Percentiles rank a stretch among this genome's conserved stretches.
Evolutionary conservation across 192 early-diverging fungal species (phyloP).

Genomic region (Chytriomyces confervae): DNA sequence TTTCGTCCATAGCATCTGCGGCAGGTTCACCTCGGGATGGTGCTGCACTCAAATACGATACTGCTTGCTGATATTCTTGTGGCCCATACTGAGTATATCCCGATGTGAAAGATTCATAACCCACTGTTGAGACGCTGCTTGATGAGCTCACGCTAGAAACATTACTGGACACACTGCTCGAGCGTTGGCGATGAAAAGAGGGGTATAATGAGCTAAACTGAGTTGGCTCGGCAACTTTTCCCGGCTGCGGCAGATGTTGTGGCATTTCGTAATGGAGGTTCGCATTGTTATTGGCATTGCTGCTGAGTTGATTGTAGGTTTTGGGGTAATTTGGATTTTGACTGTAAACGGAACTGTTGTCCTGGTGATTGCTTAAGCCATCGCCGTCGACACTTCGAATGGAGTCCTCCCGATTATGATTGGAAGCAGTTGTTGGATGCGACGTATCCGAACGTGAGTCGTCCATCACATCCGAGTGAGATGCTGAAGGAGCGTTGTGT

Average conservation of each 20-base stretch:
- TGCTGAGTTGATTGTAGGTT: not conserved
- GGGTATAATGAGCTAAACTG: not conserved
- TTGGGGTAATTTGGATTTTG: not conserved
- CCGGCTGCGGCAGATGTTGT: not conserved
- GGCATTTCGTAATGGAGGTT: not conserved
- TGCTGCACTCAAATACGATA: not conserved
- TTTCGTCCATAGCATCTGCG: not conserved
- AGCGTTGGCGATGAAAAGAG: constrained; percentile 23
- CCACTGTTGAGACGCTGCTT: constrained; percentile 21
- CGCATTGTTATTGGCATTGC: not conserved
- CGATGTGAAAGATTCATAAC: constrained; percentile 9
- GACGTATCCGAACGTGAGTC: constrained; percentile 26
- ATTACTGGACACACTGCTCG: constrained; percentile 18
- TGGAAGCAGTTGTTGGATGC: constrained; percentile 32
- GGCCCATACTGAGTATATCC: not conserved
- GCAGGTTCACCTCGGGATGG: not conserved
- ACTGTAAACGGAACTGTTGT: not conserved
- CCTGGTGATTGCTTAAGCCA: not conserved
- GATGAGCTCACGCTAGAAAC: constrained; percentile 19
- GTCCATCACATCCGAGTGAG: constrained; percentile 13
- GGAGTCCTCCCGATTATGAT: constrained; percentile 9
- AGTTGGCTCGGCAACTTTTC: too few species aligned
- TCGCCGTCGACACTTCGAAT: not conserved
- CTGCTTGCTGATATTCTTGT: not conserved
- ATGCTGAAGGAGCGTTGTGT: not conserved